Evolutionary conservation across 768 basidiomycete genomes (phyloP), one percentile per base, ranked within the genome.

Genomic region (Boletus sp.): DNA sequence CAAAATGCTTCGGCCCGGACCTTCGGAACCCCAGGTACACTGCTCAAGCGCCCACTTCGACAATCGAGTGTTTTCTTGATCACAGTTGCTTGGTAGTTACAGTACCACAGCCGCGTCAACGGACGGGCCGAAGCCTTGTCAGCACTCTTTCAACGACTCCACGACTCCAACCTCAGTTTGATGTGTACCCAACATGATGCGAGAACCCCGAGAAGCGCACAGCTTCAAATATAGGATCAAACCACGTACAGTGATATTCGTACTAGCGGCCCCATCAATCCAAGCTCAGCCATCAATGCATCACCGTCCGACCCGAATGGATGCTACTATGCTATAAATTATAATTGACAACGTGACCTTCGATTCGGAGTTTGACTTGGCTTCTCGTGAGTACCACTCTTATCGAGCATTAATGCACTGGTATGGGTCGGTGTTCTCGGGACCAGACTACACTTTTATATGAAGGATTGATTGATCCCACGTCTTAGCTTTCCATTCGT

Each of bases 331-430:
- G 49, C 19, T 29, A 29, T 25, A n/a, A 11, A 46, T 23, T 29
- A 29, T 25, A n/a, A 11, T 40, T 11, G 32, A 17, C 46, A 34
- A n/a, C 21, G 19, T 35, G 41, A n/a, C 25, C 17, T 9, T 33
- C 44, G 17, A 27, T 35, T 27, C 29, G 7, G 38, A 5, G n/a
- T 39, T 27, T 43, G 47, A 50, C 40, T 47, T 47, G 43, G 5
- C 39, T 13, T 54, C 25, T 42, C 6, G 33, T 50, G 38, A 43
- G 42, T 55, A 39, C 25, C 34, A 17, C 25, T 50, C 21, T n/a
- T 33, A 30, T 47, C 30, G 21, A 63, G 49, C 37, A 29, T 21
- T 34, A n/a, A n/a, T n/a, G 51, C 57, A 55, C 56, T 21, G 60
- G 57, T 38, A 51, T 35, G 11, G 15, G 6, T 43, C 50, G 30